These are phyloP conservation scores for Linaria vulgaris DNA, from an alignment of 257 asterid species.

Conservation along the genomic window DNA sequence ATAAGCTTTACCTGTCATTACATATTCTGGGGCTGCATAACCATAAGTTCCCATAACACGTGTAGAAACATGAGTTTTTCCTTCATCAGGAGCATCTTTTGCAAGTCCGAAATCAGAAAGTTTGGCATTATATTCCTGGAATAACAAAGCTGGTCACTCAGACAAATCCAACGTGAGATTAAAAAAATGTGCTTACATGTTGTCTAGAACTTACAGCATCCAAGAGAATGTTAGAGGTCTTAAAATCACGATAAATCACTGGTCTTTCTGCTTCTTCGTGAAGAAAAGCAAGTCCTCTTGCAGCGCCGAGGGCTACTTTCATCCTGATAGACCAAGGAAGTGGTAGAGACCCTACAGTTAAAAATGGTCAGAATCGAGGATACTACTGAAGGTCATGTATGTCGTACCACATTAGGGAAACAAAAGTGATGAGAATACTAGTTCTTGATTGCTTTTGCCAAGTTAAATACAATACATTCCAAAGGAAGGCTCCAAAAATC, in stretches of 20 bases:
- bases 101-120: slow-evolving; percentile 75
- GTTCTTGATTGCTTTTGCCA: not conserved
- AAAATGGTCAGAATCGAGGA: slow-evolving; percentile 12
- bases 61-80: slow-evolving; percentile 65
- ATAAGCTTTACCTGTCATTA: slow-evolving; percentile 49
- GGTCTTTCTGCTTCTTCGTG: slow-evolving; percentile 65
- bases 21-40: slow-evolving; percentile 65
- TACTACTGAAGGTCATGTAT: not conserved
- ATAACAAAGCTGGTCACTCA: not conserved
- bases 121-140: slow-evolving; percentile 64
- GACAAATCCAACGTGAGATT: not conserved
- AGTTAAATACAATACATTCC: not conserved
- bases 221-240: slow-evolving; percentile 60
- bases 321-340: slow-evolving; percentile 72
- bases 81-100: slow-evolving; percentile 72
- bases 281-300: slow-evolving; percentile 62
- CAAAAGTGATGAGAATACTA: not conserved
- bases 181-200: not conserved
- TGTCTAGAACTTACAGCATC: slow-evolving; percentile 46
- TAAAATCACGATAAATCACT: slow-evolving; percentile 58
- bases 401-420: not conserved
- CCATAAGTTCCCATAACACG: slow-evolving; percentile 64
- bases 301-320: slow-evolving; percentile 70
- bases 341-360: slow-evolving; percentile 53
- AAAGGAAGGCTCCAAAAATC: too few relatives aligned